Evolutionary conservation across 805 yeast genomes (phyloP), one percentile per base, ranked within the genome.

Genomic region (Candida qinlingensis): DNA sequence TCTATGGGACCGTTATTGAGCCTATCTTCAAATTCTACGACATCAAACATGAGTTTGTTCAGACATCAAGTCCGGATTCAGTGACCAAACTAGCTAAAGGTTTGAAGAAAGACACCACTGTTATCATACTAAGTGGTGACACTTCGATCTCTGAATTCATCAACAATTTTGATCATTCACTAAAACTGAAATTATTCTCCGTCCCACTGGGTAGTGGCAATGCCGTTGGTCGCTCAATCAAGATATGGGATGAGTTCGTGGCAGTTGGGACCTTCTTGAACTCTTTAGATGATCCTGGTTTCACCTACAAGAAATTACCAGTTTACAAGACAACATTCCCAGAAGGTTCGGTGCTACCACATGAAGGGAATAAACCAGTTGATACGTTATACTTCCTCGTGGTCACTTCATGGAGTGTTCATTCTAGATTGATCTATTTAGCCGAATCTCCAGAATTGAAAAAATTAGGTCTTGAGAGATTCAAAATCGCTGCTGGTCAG

Each of bases 141-240:
- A 90, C 97, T 1, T 82, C 95, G 1, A 69, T 88, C 5, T 80
- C 77, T 44, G 97, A 91, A 62, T 79, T 91, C 44, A 56, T 88
- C 47, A 90, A 90, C 61, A 52, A 41, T 6, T 26, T 50, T 4
- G n/a, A 70, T 64, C 19, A 61, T 46, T 6, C 26, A 5, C 27
- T 45, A 8, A 37, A 44, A n/a, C 28, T 69, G 7, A 49, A 54
- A 35, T 40, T 70, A 5, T 48, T 61, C 2, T 59, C 66, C 1
- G 62, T 91, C 12, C 96, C 97, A 0, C 72, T 81, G 50, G 97
- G 97, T 1, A 85, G 96, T 1, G 97, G 96, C 0, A 91, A 91
- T 62, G 90, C 96, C 1, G 70, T 88, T 50, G 77, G 87, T 2
- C 74, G 77, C 27, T 83, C 96, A 0, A 55, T 82, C 3, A 81